phyloP scores from a whole-genome alignment of 441 rosid genomes.

The Pelargonium citronellum region DNA sequence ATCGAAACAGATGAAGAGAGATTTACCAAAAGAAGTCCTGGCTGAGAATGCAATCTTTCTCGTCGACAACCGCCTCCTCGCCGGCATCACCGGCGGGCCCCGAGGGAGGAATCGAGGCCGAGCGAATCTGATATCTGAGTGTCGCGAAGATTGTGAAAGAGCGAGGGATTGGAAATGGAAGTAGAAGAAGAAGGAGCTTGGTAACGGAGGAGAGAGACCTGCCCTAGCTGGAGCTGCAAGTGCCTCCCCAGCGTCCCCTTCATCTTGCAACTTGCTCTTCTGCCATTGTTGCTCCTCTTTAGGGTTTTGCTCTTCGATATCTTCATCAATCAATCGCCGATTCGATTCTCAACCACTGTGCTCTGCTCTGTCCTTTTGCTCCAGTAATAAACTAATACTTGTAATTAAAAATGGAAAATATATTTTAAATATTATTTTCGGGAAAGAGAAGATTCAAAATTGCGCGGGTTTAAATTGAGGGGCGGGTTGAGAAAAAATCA shows the following conservation, averaged over 20 bases:
- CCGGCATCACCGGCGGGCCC: neutral
- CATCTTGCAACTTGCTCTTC: constrained; percentile 35
- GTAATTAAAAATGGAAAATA: neutral
- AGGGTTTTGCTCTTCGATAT: constrained; percentile 45
- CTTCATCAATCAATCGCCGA: neutral
- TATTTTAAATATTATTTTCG: neutral
- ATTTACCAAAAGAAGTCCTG: constrained; percentile 84
- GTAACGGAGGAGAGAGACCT: constrained; percentile 29
- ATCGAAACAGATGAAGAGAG: neutral
- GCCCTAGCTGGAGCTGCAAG: constrained; percentile 40
- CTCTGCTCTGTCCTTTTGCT: neutral
- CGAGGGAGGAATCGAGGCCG: neutral
- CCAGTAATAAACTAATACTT: neutral
- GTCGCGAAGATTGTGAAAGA: constrained; percentile 31
- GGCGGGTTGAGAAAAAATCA: constrained; percentile 18
- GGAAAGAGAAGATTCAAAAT: constrained; percentile 24
- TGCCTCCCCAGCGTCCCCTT: constrained; percentile 44
- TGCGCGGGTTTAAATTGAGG: constrained; percentile 39
- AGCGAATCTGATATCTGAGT: neutral
- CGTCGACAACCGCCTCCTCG: neutral
- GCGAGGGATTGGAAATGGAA: constrained; percentile 20
- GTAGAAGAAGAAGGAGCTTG: constrained; percentile 32
- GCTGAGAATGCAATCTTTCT: constrained; percentile 57
- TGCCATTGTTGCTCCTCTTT: constrained; percentile 28
- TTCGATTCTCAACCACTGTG: neutral